Base-by-base conservation (phyloP, 371 early-diverging fungal species). In the Syncephalastrum monosporum region DNA sequence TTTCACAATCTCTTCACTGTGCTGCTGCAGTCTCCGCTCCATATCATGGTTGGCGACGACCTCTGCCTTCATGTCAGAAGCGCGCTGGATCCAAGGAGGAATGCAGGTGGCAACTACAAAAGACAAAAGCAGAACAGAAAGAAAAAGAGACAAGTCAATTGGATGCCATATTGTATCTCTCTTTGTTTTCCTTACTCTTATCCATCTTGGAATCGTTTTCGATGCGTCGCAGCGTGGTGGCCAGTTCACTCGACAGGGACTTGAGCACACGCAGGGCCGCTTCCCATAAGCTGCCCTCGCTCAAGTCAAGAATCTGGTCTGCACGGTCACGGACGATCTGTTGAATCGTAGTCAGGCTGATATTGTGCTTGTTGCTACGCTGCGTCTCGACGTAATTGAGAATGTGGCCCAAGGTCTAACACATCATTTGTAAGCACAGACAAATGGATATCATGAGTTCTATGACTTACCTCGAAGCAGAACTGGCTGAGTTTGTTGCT, bases 31-130 rank as follows among this genome's bases (percentile, higher is more conserved):
- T 67, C 89, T 86, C 27, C 82, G 83, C 61, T 91, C 86, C 57
- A 90, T 80, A 29, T 91, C 92, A 7, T 81, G 76, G 61, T 91
- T 92, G 43, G 91, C 75, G 13, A 86, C 75, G 27, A 88, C 85
- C 44, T 87, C 88, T 0, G 81, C 82, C 72, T 93, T 92, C 71
- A 93, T 79, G 38, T 84, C 82, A 43, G 84, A 82, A n/a, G 94
- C 91, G 1, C 95, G 82, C 56, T 74, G 73, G 42, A 83, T 63
- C 96, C 96, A 94, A 17, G 94, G 94, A 46, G 86, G 72, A 5
- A 76, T 81, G 2, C 68, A 60, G 12, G 79, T 72, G 0, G 66
- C 57, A 53, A 82, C 86, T 81, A 57, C 8, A 55, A 21, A 21
- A 21, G 21, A 21, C 21, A 0, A 21, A 21, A 21, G 21, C 21